A percentile compares a stretch with the other conserved stretches of the same genome.
These are phyloP conservation scores for Microstroma glucosiphilum DNA, from an alignment of 1,284 basidiomycete species.

Conservation along the genomic window DNA sequence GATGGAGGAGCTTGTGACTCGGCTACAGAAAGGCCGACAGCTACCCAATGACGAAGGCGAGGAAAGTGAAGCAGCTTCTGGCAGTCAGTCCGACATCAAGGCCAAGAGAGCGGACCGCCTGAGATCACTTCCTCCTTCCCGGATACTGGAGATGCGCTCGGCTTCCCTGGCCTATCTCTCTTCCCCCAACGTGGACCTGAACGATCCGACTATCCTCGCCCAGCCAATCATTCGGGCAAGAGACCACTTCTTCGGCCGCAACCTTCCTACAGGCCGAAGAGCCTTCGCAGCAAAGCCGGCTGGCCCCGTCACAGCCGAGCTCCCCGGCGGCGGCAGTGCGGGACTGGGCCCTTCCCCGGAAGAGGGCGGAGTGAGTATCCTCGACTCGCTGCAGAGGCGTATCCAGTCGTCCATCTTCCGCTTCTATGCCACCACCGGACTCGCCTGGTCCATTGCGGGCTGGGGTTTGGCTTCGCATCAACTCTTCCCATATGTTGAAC, in stretches of 20 bases:
- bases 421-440: not conserved
- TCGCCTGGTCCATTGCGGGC: not conserved
- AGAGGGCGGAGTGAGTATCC: not conserved
- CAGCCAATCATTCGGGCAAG: not conserved
- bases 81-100: not conserved
- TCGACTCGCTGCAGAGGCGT: not conserved
- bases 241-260: not conserved
- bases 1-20: not conserved
- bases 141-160: not conserved
- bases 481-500: not conserved
- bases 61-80: not conserved
- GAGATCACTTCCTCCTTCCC: not conserved
- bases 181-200: not conserved
- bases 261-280: not conserved
- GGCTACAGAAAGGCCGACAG: not conserved
- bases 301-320: not conserved
- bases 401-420: not conserved
- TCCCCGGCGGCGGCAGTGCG: not conserved
- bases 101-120: not conserved
- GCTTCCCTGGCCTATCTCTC: not conserved
- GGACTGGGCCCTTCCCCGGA: slow-evolving; percentile 1
- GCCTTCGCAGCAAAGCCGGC: not conserved
- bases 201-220: not conserved
- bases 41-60: not conserved
- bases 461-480: not conserved